Percentiles rank a stretch among this genome's conserved stretches.
These are phyloP conservation scores for Trichoderma sp. DNA, from an alignment of 2,329 filamentous ascomycete species.

Conservation along the genomic window DNA sequence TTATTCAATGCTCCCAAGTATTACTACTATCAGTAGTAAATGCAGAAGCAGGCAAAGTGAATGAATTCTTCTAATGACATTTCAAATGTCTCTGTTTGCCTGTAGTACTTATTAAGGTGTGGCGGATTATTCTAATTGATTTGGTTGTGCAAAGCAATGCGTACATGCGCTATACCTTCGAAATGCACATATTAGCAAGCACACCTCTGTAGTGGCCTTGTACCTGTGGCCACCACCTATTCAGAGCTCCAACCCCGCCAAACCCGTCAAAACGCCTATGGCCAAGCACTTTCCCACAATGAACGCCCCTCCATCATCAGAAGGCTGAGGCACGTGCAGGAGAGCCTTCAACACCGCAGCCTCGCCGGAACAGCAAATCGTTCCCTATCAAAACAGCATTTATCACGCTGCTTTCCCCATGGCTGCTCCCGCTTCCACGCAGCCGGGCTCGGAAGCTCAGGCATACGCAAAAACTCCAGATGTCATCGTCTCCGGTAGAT, in stretches of 20 bases:
- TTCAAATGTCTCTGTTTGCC: background rate
- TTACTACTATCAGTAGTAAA: background rate
- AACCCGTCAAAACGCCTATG: background rate
- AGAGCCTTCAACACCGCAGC: conserved; percentile 5
- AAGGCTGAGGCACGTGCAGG: conserved; percentile 21
- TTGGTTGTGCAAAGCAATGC: background rate
- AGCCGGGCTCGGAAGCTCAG: conserved; percentile 16
- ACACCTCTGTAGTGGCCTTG: background rate
- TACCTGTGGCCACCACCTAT: background rate
- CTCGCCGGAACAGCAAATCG: conserved; percentile 4
- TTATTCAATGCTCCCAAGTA: background rate
- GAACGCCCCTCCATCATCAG: conserved; percentile 13
- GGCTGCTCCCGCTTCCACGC: conserved; percentile 6
- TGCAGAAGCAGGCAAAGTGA: background rate
- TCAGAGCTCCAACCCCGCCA: conserved; percentile 15
- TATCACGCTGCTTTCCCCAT: background rate
- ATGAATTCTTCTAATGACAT: background rate
- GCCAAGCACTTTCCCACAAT: background rate
- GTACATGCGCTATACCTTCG: background rate
- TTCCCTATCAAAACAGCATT: background rate
- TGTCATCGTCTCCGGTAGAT: conserved; percentile 44
- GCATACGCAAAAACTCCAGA: conserved; percentile 23
- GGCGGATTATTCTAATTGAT: background rate
- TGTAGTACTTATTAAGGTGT: background rate
- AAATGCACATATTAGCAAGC: background rate